Base-by-base conservation (phyloP, 2,329 filamentous ascomycete species). In the Fusarium sp. region DNA sequence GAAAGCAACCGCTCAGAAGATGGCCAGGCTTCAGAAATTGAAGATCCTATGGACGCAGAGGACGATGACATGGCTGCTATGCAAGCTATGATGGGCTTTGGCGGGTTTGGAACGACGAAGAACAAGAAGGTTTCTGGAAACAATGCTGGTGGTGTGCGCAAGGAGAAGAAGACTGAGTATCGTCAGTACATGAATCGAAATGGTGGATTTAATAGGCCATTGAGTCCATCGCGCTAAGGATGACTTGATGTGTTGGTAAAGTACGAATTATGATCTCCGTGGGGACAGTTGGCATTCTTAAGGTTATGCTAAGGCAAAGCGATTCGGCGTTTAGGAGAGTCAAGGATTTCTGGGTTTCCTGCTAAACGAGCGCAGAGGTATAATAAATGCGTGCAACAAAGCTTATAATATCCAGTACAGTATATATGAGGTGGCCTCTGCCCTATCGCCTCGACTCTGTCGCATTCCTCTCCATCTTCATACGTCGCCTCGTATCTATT, bases 151-250 rank as follows among this genome's bases (percentile, higher is more conserved):
- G 93, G 86, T 0, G 90, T 98, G 56, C 86, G 91, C 73, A 98
- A 96, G 86, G 94, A 96, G 83, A 98, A 97, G 89, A 95, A 94
- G 89, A 93, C 91, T 17, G 89, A 97, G 85, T 98, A 98, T 78
- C 88, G 96, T 75, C 96, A 99, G 87, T 99, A 99, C 82, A 99
- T 99, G 90, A 96, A 96, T 78, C 88, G 93, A 61, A 85, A 90
- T 55, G 93, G 93, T 60, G 93, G 93, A 9, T 96, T 96, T 84
- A 96, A 95, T 79, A 83, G 93, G 75, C 92, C 93, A 48, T 83
- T 95, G 56, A 92, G 91, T 80, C 90, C 89, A 23, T 79, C 80
- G 23, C 75, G 84, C 53, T 85, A 62, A 74, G 63, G 5, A 52
- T 44, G 30, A 18, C 18, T n/a, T 17, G 41, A 9, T 9, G 30